Evolutionary conservation across 2,329 filamentous ascomycete species (phyloP).

Genomic region (Phaeosphaeria sp.): DNA sequence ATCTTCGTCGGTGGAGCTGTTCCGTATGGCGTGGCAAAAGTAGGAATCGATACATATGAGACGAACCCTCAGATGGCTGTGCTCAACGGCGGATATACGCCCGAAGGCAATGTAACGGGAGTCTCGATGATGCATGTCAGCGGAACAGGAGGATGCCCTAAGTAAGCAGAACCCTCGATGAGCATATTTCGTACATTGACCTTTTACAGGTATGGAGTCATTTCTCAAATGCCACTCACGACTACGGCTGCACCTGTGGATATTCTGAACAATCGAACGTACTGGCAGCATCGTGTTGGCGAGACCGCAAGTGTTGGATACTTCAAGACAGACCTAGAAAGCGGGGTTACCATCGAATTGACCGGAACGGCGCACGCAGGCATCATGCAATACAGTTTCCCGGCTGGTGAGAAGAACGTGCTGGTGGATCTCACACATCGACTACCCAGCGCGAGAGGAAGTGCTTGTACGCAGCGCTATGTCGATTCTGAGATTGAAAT

Average conservation of each 20-base stretch:
- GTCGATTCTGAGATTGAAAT: constrained; percentile 26
- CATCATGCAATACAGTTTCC: constrained; percentile 68
- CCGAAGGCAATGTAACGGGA: constrained; percentile 43
- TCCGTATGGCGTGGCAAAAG: constrained; percentile 45
- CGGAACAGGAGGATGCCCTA: constrained; percentile 70
- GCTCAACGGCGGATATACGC: constrained; percentile 47
- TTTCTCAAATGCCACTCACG: constrained; percentile 58
- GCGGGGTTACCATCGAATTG: constrained; percentile 64
- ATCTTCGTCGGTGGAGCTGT: constrained; percentile 42
- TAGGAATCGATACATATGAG: constrained; percentile 44
- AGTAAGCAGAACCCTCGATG: constrained; percentile 45
- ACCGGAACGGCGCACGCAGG: constrained; percentile 64
- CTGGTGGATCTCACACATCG: constrained; percentile 56
- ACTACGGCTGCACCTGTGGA: constrained; percentile 50
- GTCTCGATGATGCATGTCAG: constrained; percentile 46
- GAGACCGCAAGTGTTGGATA: constrained; percentile 64
- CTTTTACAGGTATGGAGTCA: constrained; percentile 62
- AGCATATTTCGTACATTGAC: too few relatives aligned
- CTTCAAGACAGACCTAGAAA: constrained; percentile 63
- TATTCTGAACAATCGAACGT: constrained; percentile 49
- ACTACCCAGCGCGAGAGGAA: constrained; percentile 27
- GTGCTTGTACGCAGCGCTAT: constrained; percentile 31
- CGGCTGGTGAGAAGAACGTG: constrained; percentile 47
- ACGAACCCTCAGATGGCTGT: constrained; percentile 27
- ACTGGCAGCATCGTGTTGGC: constrained; percentile 45